Base-by-base conservation (phyloP, 2,329 filamentous ascomycete genomes). In the Epichloe typhina region DNA sequence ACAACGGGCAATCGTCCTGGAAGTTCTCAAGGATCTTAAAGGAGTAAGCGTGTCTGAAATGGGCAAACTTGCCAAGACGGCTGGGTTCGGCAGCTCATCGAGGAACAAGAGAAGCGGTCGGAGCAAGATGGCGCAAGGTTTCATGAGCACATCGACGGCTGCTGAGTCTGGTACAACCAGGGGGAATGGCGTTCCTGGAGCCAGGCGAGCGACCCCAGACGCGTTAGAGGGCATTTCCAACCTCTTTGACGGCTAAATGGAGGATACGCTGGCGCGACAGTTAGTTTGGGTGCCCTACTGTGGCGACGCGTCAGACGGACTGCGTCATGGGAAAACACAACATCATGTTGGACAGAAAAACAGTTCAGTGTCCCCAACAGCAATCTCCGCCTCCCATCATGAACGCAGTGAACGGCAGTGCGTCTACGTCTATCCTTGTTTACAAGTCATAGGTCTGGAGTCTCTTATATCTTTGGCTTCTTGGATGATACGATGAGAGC, bases 11-110 rank as follows among this genome's bases (percentile, higher is more conserved):
- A 70, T 94, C 23, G 81, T 98, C 15, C 71, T 98, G 8, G 88
- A 95, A 55, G 70, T 98, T 15, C 72, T 98, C 21, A 86, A 89
- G 58, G 84, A 89, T 42, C 75, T 98, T 6, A 83, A 95, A 57
- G 93, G 93, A 0, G 83, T 97, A 5, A 91, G 89, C 59, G 87
- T 98, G 51, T 87, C 90, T 7, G 93, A 98, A 68, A 86, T 93
- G 72, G 93, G 93, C 26, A 93, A 88, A 66, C 81, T 98, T 6
- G 73, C 69, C 48, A 80, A 80, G 64, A 74, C 71, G 44, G 67
- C 67, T 12, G 69, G 68, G 13, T 62, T 70, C 33, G 62, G 60
- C 6, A 55, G 48, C 23, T 52, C 60, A n/a, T 47, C 52, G 6
- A 58, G 58, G 40, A 52, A 56, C 26, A 66, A 65, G 53, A 60